Percentiles rank a stretch among this genome's conserved stretches.
Evolutionary conservation across 2,329 filamentous ascomycete species (phyloP).

Genomic region (Rhinocladiella similis): DNA sequence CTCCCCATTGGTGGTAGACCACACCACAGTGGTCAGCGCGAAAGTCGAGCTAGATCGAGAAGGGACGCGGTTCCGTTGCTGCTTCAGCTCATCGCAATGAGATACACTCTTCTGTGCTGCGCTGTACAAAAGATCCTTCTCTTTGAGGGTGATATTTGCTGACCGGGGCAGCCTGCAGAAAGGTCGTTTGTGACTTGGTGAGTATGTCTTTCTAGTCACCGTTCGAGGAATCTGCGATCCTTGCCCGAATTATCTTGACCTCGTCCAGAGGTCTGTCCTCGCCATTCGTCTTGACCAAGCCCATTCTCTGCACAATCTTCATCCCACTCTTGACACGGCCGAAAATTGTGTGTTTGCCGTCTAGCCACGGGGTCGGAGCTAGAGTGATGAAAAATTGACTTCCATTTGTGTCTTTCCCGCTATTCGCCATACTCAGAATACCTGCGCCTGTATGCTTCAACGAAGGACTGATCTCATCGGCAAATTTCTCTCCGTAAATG

Average conservation of each 20-base stretch:
- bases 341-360: slow-evolving; percentile 97
- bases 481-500: slow-evolving; percentile 92
- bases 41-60: too few relatives aligned
- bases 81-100: not conserved
- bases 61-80: not conserved
- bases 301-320: slow-evolving; percentile 82
- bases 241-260: slow-evolving; percentile 74
- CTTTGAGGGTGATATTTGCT: too few relatives aligned
- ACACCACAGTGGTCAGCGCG: too few relatives aligned
- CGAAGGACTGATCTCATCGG: slow-evolving; percentile 77
- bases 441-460: slow-evolving; percentile 93
- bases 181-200: too few relatives aligned
- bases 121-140: not conserved
- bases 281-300: slow-evolving; percentile 75
- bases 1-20: too few relatives aligned
- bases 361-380: slow-evolving; percentile 91
- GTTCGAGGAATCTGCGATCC: slow-evolving; percentile 57
- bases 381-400: slow-evolving; percentile 96
- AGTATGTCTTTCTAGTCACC: slow-evolving; percentile 5
- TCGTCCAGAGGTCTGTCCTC: slow-evolving; percentile 82
- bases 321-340: slow-evolving; percentile 84
- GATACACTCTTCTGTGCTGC: not conserved
- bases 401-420: slow-evolving; percentile 88
- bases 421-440: slow-evolving; percentile 95
- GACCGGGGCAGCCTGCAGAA: too few relatives aligned